Conservation (phyloP, 1,284 basidiomycete genomes). For the Boletus smithii region DNA sequence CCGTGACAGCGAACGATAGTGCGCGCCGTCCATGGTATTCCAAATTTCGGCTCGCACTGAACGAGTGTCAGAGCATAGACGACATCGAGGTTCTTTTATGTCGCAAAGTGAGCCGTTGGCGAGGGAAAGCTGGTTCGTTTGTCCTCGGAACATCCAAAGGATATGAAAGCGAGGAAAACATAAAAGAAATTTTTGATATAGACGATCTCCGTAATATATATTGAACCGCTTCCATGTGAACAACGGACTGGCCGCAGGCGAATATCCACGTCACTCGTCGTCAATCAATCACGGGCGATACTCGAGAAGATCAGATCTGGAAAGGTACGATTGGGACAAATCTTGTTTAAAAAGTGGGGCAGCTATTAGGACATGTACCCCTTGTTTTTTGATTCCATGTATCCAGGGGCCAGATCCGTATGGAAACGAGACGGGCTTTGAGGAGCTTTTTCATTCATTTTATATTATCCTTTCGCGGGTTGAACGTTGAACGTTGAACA, state of each 20-base stretch:
- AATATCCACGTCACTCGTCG: not conserved
- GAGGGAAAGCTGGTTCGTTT: conserved; percentile 35
- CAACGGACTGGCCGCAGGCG: not conserved
- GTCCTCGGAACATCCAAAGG: conserved; percentile 1
- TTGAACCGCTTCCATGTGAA: not conserved
- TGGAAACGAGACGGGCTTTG: conserved; percentile 1
- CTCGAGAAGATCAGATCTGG: conserved; percentile 4
- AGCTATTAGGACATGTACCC: not conserved
- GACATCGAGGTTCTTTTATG: conserved; percentile 46
- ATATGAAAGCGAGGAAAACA: conserved; percentile 4
- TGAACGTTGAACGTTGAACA: too few species aligned
- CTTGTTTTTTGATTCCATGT: not conserved
- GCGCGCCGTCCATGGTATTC: conserved; percentile 52
- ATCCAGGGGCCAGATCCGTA: not conserved
- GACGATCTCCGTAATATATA: conserved; percentile 3
- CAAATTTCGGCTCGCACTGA: conserved; percentile 49
- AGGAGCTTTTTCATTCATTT: not conserved
- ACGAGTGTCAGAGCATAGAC: conserved; percentile 40
- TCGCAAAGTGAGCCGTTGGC: conserved; percentile 50
- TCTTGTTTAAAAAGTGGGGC: not conserved
- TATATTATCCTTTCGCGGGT: too few species aligned
- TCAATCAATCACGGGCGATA: too few species aligned
- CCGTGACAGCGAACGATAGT: conserved; percentile 30
- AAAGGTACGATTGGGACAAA: not conserved
- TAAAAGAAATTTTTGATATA: not conserved